These are phyloP conservation scores for Danielia reshetovae DNA, from an alignment of 805 yeast genomes.

Conservation along the genomic window DNA sequence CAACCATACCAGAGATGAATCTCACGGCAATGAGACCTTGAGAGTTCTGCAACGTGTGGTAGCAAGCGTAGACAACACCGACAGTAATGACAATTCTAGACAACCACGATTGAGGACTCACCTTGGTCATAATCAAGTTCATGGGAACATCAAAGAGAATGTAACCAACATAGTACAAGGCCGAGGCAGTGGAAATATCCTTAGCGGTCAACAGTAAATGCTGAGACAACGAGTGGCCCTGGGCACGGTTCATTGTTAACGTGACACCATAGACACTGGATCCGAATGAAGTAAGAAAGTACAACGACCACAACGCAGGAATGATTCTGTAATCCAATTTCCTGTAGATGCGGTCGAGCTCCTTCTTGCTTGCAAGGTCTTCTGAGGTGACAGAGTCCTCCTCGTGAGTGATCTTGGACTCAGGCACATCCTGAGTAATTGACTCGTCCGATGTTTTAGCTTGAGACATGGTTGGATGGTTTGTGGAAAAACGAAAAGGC, in stretches of 20 bases:
- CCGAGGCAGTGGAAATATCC: constrained; percentile 69
- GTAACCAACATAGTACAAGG: constrained; percentile 77
- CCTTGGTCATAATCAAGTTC: constrained; percentile 78
- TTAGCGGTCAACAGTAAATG: constrained; percentile 49
- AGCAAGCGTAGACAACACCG: constrained; percentile 75
- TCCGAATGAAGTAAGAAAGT: constrained; percentile 77
- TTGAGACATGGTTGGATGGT: neutral
- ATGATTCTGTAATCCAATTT: constrained; percentile 67
- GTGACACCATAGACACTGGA: constrained; percentile 73
- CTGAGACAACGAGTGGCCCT: constrained; percentile 57
- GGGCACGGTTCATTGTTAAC: constrained; percentile 67
- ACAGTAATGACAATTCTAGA: constrained; percentile 72
- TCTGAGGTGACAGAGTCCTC: neutral
- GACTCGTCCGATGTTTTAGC: neutral
- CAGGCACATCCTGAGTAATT: neutral
- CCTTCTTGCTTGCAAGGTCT: constrained; percentile 4
- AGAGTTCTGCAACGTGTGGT: constrained; percentile 52
- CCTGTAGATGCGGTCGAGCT: constrained; percentile 53
- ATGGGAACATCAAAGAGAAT: constrained; percentile 84
- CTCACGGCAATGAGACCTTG: constrained; percentile 68
- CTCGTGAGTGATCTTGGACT: neutral
- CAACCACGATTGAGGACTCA: constrained; percentile 84
- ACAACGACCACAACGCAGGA: constrained; percentile 78
- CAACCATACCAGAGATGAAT: constrained; percentile 69
- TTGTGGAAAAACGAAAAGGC: too few species aligned